These are phyloP conservation scores for Funneliformis geosporum DNA, from an alignment of 192 early-diverging fungal genomes.

Conservation along the genomic window DNA sequence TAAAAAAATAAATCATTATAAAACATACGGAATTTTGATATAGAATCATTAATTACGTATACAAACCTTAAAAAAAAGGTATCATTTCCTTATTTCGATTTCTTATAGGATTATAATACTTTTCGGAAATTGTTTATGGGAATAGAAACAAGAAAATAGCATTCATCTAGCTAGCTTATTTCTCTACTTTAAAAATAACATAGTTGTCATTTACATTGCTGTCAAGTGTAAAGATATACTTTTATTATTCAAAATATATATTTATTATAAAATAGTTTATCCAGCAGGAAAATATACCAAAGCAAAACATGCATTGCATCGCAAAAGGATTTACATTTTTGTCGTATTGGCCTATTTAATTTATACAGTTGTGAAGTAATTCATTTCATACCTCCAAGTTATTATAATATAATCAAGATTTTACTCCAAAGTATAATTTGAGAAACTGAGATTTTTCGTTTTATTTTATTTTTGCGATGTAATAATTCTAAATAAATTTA, in stretches of 20 bases:
- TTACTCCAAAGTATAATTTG: slow-evolving; percentile 41
- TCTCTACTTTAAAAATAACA: no score
- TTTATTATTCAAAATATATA: slow-evolving; percentile 46
- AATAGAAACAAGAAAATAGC: no score
- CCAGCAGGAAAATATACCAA: slow-evolving; percentile 40
- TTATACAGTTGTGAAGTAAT: slow-evolving; percentile 48
- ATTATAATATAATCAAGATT: slow-evolving; percentile 40
- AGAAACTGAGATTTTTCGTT: slow-evolving; percentile 30
- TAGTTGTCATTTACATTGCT: no score
- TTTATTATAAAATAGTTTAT: slow-evolving; percentile 45
- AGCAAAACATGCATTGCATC: slow-evolving; percentile 41
- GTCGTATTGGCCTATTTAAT: slow-evolving; percentile 45
- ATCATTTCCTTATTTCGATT: no score
- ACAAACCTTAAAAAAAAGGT: no score
- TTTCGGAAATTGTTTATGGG: no score
- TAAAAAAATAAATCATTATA: no score
- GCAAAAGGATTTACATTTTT: slow-evolving; percentile 44
- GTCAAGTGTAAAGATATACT: no score
- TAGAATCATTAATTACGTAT: no score
- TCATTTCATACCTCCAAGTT: slow-evolving; percentile 36
- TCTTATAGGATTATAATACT: no score
- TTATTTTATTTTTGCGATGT: neutral
- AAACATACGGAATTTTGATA: no score
- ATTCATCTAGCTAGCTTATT: no score
- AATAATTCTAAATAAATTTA: neutral